phyloP scores from a whole-genome alignment of 768 basidiomycete species.

The Porpolomopsis calyptriformis region DNA sequence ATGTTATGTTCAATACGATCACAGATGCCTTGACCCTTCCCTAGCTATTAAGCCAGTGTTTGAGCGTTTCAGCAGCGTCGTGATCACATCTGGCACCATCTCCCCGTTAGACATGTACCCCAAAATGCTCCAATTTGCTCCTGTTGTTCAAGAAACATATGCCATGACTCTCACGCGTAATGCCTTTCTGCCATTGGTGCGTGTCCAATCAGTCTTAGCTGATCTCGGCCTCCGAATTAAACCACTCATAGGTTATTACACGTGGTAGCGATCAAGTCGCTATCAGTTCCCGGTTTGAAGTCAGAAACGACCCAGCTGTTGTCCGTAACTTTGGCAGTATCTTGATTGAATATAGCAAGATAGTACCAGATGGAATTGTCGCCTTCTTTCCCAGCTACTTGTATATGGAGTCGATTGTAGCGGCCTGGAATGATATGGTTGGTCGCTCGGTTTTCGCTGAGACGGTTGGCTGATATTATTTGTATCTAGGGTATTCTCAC shows the following conservation, averaged over 20 bases:
- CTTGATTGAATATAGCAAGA: slow-evolving; percentile 94
- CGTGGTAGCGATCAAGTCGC: slow-evolving; percentile 97
- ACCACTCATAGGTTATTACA: slow-evolving; percentile 75
- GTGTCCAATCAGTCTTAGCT: slow-evolving; percentile 16
- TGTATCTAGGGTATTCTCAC: slow-evolving; percentile 80
- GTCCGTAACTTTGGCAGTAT: slow-evolving; percentile 98
- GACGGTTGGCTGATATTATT: not conserved
- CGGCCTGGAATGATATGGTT: slow-evolving; percentile 99
- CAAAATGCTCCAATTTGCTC: slow-evolving; percentile 97
- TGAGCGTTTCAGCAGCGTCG: slow-evolving; percentile 94
- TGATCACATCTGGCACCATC: slow-evolving; percentile 98
- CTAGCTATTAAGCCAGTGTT: slow-evolving; percentile 97
- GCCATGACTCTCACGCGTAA: slow-evolving; percentile 96
- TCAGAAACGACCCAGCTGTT: slow-evolving; percentile 96
- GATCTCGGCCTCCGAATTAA: slow-evolving; percentile 6
- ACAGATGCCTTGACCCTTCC: slow-evolving; percentile 92
- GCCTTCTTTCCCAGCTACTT: slow-evolving; percentile 99
- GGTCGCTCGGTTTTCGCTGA: slow-evolving; percentile 17
- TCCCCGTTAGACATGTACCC: slow-evolving; percentile 99
- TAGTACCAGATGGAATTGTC: slow-evolving; percentile 96
- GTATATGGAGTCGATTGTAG: slow-evolving; percentile 99
- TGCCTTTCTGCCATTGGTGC: slow-evolving; percentile 87
- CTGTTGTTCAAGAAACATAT: slow-evolving; percentile 94
- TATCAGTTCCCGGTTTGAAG: slow-evolving; percentile 97
- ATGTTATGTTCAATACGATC: slow-evolving; percentile 9